Percentiles rank a stretch among this genome's conserved stretches.
These are phyloP conservation scores for Kregervanrija pseudodelftensis DNA, from an alignment of 805 yeast genomes.

Conservation along the genomic window DNA sequence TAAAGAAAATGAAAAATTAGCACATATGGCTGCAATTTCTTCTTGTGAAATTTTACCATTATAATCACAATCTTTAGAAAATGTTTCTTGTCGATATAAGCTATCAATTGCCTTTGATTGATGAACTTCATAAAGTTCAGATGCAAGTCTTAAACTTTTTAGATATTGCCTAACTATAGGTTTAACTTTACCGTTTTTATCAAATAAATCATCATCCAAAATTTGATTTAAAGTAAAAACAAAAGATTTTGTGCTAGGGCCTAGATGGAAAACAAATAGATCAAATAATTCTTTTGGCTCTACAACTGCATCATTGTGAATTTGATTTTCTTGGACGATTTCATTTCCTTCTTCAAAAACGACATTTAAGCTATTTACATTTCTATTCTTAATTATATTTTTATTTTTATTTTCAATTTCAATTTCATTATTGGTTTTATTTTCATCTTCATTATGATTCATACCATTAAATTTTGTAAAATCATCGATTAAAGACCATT, in stretches of 20 bases:
- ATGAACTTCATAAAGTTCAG: conserved; percentile 46
- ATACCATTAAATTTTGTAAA: too few relatives aligned
- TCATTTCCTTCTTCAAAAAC: not conserved
- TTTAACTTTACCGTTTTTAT: conserved; percentile 30
- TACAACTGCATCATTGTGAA: conserved; percentile 19
- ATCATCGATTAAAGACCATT: conserved; percentile 29
- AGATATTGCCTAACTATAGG: conserved; percentile 36
- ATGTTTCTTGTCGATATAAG: conserved; percentile 50
- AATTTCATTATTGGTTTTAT: too few relatives aligned
- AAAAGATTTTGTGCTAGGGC: conserved; percentile 67
- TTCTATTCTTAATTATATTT: too few relatives aligned
- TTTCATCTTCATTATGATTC: too few relatives aligned
- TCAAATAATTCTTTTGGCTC: conserved; percentile 47
- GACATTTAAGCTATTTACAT: too few relatives aligned
- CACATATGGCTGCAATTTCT: conserved; percentile 79
- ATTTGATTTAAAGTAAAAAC: conserved; percentile 57
- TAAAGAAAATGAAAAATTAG: conserved; percentile 63
- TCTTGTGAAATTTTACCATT: conserved; percentile 55
- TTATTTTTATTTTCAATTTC: too few relatives aligned
- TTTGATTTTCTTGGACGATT: not conserved
- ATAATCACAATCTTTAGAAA: conserved; percentile 32
- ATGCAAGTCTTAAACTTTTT: conserved; percentile 42
- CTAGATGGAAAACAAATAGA: conserved; percentile 57
- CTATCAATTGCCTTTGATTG: conserved; percentile 50
- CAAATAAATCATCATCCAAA: conserved; percentile 52